These are phyloP conservation scores for Suillus occidentalis DNA, from an alignment of 768 basidiomycete genomes.

Conservation along the genomic window DNA sequence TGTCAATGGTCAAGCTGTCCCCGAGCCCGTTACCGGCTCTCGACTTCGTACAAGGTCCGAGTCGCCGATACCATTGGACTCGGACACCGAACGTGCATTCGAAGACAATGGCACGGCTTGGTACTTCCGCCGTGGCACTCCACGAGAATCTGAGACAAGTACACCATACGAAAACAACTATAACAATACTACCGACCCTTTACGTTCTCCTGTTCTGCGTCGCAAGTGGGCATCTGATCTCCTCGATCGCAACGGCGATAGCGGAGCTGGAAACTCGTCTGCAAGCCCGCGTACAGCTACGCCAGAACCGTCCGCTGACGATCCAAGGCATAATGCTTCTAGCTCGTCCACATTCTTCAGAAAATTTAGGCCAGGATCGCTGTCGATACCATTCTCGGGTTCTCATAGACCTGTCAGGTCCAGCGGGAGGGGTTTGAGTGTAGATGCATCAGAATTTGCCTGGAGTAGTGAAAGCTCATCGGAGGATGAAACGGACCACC, in stretches of 20 bases:
- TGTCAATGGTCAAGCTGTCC: conserved; percentile 21
- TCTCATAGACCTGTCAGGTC: conserved; percentile 24
- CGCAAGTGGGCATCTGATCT: conserved; percentile 50
- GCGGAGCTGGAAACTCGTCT: conserved; percentile 9
- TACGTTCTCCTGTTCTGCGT: conserved; percentile 43
- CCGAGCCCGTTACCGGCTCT: conserved; percentile 26
- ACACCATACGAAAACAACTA: conserved; percentile 33
- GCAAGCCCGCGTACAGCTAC: conserved; percentile 14
- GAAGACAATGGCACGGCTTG: conserved; percentile 48
- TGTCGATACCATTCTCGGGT: conserved; percentile 37
- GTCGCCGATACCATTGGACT: conserved; percentile 68
- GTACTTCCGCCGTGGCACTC: conserved; percentile 49
- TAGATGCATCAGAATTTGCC: conserved; percentile 33
- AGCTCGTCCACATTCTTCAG: conserved; percentile 39
- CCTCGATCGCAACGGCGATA: conserved; percentile 29
- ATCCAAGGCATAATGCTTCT: conserved; percentile 15
- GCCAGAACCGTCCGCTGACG: conserved; percentile 8
- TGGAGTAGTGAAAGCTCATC: conserved; percentile 68
- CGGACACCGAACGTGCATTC: conserved; percentile 77
- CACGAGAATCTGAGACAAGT: conserved; percentile 32
- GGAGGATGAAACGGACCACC: conserved; percentile 38
- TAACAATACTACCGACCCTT: conserved; percentile 35
- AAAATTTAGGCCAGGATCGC: conserved; percentile 44
- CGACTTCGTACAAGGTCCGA: conserved; percentile 31
- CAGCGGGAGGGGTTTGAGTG: conserved; percentile 25